These are phyloP conservation scores for Mycena crocata DNA, from an alignment of 768 basidiomycete species.

Conservation along the genomic window DNA sequence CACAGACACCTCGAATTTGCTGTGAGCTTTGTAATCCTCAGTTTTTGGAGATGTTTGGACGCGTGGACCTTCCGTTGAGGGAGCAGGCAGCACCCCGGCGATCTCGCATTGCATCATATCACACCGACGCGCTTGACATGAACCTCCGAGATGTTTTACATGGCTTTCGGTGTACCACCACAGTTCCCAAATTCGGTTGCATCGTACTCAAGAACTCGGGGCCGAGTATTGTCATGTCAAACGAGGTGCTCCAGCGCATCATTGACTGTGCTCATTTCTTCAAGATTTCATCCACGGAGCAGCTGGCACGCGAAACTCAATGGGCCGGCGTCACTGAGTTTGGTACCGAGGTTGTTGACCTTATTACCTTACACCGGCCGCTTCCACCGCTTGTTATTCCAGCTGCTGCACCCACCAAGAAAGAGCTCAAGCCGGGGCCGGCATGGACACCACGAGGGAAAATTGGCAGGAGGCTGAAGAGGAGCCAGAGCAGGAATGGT, in stretches of 20 bases:
- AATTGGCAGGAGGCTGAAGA: no score
- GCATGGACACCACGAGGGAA: no score
- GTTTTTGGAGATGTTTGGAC: neutral
- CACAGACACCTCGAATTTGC: neutral
- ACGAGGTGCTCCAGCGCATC: conserved; percentile 25
- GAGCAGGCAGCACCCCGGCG: neutral
- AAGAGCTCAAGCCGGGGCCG: no score
- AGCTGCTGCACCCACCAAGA: no score
- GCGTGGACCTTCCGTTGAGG: neutral
- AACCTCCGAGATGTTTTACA: neutral
- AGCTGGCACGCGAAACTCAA: conserved; percentile 25
- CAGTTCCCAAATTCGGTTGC: neutral
- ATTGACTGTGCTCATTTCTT: conserved; percentile 21
- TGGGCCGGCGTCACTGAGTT: neutral
- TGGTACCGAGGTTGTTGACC: neutral
- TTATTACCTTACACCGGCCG: no score
- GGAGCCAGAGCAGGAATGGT: no score
- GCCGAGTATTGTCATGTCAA: conserved; percentile 1
- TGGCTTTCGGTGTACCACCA: neutral
- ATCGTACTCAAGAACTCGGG: neutral
- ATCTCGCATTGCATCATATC: neutral
- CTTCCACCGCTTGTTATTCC: no score
- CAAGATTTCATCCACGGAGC: conserved; percentile 21
- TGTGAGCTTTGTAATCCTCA: conserved; percentile 9
- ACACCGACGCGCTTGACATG: conserved; percentile 6